Evolutionary conservation across 345 rosid genomes (phyloP), one percentile per base, ranked within the genome.

Genomic region (Abelmoschus esculentus): DNA sequence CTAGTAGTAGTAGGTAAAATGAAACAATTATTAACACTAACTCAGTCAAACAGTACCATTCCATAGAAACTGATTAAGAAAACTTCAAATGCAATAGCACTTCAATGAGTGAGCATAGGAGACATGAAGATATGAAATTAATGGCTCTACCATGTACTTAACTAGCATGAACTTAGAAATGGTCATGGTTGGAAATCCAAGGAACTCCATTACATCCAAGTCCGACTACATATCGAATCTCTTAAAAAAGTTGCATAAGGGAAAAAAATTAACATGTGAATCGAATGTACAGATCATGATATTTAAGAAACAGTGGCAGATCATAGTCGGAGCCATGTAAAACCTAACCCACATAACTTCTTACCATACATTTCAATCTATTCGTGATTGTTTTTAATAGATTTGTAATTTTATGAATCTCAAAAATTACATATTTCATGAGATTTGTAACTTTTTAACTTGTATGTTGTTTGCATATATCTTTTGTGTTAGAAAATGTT

Each of bases 1-100:
- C 19, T 70, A 69, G 31, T 64, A 32, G 7, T 70, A 69, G 31
- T 64, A 32, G 7, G 12, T 18, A 71, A 58, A 58, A 38, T 61
- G n/a, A 28, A 61, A 7, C 31, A 46, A 17, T 2, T 15, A 57
- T 42, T 19, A 32, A 58, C 38, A 34, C 34, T 15, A 28, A 2
- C 36, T 8, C 2, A 3, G 54, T 54, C 15, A 50, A 72, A 36
- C 10, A 32, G 12, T 46, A 46, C 53, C 44, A 34, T 70, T 11
- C 5, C 4, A 47, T 47, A 17, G 32, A 32, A 47, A 71, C 44
- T 29, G 17, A 47, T 60, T 22, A 26, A 22, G 53, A 38, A 34
- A 38, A 36, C 38, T 7, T n/a, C 55, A 26, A 55, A 65, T 18
- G 36, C 49, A 53, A 54, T 15, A 53, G 59, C 26, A 7, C 61